Evolutionary conservation across 257 asterid genomes (phyloP).

Genomic region (Leptodermis oblonga): DNA sequence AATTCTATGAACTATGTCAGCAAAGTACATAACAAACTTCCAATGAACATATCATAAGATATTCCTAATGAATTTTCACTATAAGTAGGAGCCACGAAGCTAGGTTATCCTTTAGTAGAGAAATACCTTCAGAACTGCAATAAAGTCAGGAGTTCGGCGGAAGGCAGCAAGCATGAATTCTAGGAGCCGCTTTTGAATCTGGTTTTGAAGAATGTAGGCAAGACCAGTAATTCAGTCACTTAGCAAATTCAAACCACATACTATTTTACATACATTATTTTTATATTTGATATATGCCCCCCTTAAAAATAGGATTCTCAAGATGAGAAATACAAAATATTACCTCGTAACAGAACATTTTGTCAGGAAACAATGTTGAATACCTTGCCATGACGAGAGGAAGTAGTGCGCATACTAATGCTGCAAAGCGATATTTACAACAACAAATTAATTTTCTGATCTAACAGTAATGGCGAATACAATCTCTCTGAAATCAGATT

Average conservation of each 20-base stretch:
- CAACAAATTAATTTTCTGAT: background rate
- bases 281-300: background rate
- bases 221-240: slow-evolving; percentile 3
- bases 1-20: background rate
- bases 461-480: background rate
- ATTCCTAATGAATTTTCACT: background rate
- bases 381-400: slow-evolving; percentile 80
- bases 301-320: background rate
- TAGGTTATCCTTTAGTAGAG: background rate
- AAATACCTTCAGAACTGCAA: slow-evolving; percentile 83
- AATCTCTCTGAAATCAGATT: background rate
- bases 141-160: slow-evolving; percentile 68
- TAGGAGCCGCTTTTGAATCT: slow-evolving; percentile 84
- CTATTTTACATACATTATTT: background rate
- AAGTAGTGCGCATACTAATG: slow-evolving; percentile 75
- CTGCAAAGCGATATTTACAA: slow-evolving; percentile 30
- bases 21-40: background rate
- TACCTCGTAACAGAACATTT: slow-evolving; percentile 72
- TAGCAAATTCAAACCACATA: background rate
- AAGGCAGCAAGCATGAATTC: slow-evolving; percentile 89
- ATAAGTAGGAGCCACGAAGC: background rate
- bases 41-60: background rate
- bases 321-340: background rate
- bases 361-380: slow-evolving; percentile 82
- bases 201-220: slow-evolving; percentile 13